A percentile compares a stretch with the other conserved stretches of the same genome.
Evolutionary conservation across 1,284 basidiomycete genomes (phyloP).

Genomic region (Papiliotrema laurentii): DNA sequence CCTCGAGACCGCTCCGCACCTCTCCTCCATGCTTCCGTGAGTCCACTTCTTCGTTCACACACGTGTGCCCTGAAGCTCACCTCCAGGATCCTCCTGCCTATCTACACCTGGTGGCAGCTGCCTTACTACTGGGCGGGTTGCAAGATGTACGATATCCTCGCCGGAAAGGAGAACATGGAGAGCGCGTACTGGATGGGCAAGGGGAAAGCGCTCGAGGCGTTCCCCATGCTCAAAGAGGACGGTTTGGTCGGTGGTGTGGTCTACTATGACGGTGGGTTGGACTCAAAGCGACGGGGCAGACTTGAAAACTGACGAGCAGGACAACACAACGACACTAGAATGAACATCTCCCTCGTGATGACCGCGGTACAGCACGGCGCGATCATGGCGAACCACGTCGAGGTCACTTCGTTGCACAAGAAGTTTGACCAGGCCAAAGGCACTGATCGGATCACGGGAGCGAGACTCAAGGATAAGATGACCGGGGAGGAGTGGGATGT

Average conservation of each 20-base stretch:
- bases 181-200: constrained; percentile 89
- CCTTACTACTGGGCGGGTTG: constrained; percentile 95
- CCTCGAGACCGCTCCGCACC: constrained; percentile 91
- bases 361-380: constrained; percentile 93
- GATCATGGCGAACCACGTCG: constrained; percentile 81
- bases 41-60: constrained; percentile 7
- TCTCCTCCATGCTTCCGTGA: constrained; percentile 78
- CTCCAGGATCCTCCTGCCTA: constrained; percentile 43
- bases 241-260: constrained; percentile 91
- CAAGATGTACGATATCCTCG: constrained; percentile 94
- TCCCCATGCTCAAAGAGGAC: constrained; percentile 93
- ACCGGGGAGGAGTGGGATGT: constrained; percentile 80
- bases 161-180: constrained; percentile 97
- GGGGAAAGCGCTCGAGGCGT: constrained; percentile 86
- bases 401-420: constrained; percentile 78
- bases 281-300: not conserved
- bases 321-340: constrained; percentile 96
- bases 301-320: constrained; percentile 51
- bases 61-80: constrained; percentile 1
- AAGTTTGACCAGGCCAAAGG: constrained; percentile 52
- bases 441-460: constrained; percentile 63
- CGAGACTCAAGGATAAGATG: constrained; percentile 72
- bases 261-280: constrained; percentile 80
- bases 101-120: constrained; percentile 82
- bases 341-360: constrained; percentile 93